Evolutionary conservation across 495 filamentous ascomycete genomes (phyloP).

Genomic region (Penicillium subrubescens): DNA sequence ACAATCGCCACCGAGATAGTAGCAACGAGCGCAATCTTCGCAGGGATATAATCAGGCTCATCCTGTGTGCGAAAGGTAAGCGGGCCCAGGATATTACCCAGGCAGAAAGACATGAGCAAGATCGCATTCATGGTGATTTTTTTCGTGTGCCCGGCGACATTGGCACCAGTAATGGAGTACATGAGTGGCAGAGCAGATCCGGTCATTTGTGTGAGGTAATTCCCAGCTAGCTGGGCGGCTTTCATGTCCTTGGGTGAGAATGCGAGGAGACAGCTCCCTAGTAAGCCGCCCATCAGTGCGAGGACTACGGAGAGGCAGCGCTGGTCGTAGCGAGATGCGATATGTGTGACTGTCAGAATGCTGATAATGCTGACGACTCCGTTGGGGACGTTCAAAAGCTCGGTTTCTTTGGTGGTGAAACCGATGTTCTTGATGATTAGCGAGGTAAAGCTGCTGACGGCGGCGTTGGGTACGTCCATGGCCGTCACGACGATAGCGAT

Average conservation of each 20-base stretch:
- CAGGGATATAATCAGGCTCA: constrained; percentile 55
- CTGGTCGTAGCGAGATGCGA: constrained; percentile 44
- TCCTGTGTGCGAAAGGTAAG: constrained; percentile 51
- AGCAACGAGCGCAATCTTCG: constrained; percentile 61
- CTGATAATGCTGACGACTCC: constrained; percentile 58
- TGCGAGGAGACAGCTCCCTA: constrained; percentile 62
- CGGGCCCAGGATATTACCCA: constrained; percentile 62
- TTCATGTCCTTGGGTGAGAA: constrained; percentile 46
- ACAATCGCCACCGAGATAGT: constrained; percentile 46
- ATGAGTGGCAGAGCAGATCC: constrained; percentile 41
- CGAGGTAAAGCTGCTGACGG: constrained; percentile 33
- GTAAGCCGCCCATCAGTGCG: constrained; percentile 41
- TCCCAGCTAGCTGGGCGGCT: constrained; percentile 38
- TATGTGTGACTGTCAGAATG: constrained; percentile 52
- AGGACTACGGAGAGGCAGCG: constrained; percentile 51
- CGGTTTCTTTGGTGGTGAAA: constrained; percentile 55
- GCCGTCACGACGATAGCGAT: constrained; percentile 33
- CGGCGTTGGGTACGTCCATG: constrained; percentile 32
- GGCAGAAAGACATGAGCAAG: constrained; percentile 58
- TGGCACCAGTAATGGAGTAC: constrained; percentile 46
- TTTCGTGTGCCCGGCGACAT: constrained; percentile 53
- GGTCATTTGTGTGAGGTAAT: constrained; percentile 44
- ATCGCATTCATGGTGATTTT: constrained; percentile 60
- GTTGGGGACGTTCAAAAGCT: constrained; percentile 65
- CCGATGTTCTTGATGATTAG: constrained; percentile 58